phyloP scores from a whole-genome alignment of 345 rosid genomes.

The Cardamine resedifolia region DNA sequence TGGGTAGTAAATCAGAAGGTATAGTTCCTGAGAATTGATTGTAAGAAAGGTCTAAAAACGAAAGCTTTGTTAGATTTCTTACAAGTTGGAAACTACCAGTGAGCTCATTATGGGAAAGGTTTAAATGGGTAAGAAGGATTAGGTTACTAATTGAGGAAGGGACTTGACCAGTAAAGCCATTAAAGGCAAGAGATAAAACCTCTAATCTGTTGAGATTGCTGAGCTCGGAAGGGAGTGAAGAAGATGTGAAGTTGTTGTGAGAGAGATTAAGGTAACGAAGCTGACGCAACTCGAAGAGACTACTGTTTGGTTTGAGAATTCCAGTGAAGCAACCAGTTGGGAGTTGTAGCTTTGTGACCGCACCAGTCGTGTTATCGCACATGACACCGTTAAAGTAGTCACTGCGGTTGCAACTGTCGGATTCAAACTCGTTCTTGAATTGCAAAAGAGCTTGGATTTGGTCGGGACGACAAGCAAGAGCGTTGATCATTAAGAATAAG shows the following conservation, averaged over 20 bases:
- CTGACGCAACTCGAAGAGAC: constrained; percentile 1
- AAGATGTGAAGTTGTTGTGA: constrained; percentile 21
- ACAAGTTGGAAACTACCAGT: constrained; percentile 20
- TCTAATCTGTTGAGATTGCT: constrained; percentile 10
- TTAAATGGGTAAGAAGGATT: not conserved
- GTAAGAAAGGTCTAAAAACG: constrained; percentile 4
- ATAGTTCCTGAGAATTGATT: constrained; percentile 11
- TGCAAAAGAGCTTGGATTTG: not conserved
- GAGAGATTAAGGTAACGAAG: constrained; percentile 23
- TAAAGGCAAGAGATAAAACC: constrained; percentile 18
- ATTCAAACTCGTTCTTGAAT: constrained; percentile 21
- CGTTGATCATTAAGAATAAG: not conserved
- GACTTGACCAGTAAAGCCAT: constrained; percentile 17
- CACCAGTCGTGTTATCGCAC: constrained; percentile 18
- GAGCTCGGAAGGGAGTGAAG: constrained; percentile 16
- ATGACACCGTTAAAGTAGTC: not conserved
- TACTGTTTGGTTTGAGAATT: constrained; percentile 11
- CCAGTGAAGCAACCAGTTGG: constrained; percentile 14
- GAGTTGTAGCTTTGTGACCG: constrained; percentile 8
- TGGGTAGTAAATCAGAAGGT: constrained; percentile 22
- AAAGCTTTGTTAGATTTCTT: constrained; percentile 9
- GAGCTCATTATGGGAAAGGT: constrained; percentile 21
- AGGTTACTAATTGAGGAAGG: constrained; percentile 18
- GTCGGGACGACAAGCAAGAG: not conserved
- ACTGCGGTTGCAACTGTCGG: not conserved